Evolutionary conservation across 73 alveolate species (phyloP), one percentile per base, ranked within the genome.

Genomic region (Paramecium primaurelia): DNA sequence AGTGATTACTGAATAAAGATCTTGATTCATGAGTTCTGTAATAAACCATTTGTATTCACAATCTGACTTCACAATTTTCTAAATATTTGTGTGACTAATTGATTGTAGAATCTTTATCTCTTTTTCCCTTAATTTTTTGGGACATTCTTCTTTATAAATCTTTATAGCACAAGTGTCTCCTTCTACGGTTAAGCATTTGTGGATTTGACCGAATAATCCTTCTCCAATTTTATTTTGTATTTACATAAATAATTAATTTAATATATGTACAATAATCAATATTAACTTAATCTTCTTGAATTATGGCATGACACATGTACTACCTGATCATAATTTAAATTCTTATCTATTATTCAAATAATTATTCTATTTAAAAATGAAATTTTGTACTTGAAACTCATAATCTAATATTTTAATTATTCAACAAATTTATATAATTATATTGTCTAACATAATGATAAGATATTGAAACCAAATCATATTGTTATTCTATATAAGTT

Each of bases 171-270:
- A 64, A 25, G 16, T 34, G 32, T 54, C 25, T 26, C 47, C 47
- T 28, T 64, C 84, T 8, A 9, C 47, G 0, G 47, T 28, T 64
- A 64, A 8, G 47, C 84, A 64, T 64, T 64, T 64, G 16, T 64
- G 42, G 12, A 64, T 64, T 64, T 64, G 51, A 64, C 84, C 47
- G 47, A 64, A 64, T 28, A 64, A 34, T 20, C 84, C 84, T 28
- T 64, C 84, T 32, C 84, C 84, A 64, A 64, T 64, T 34, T 64
- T 64, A 64, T 64, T 34, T 32, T 32, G 84, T 64, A 64, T 64
- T 64, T 64, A 64, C 84, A 64, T 64, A 25, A 32, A 64, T 64
- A 54, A 54, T 54, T 54, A 54, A 54, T 54, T 54, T 1, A 54
- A 49, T 49, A 49, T 49, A 49, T 16, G 8, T 8, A 40, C 10